Conservation (phyloP, 139 green algal species). For the Coelastrella sp. region DNA sequence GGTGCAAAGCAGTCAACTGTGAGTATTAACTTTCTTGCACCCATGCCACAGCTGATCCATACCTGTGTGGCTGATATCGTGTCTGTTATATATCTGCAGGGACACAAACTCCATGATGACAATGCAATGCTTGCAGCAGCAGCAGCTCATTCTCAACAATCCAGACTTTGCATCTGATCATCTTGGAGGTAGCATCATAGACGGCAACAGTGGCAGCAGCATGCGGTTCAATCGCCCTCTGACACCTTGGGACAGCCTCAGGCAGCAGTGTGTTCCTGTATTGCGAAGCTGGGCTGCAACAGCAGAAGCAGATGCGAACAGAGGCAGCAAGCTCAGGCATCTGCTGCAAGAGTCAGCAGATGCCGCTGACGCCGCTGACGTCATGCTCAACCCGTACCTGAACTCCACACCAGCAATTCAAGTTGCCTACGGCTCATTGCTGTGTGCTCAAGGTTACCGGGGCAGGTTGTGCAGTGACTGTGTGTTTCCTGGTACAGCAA, state of each 20-base stretch:
- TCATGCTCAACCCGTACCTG: neutral
- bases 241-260: neutral
- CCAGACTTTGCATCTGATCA: neutral
- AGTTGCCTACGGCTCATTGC: neutral
- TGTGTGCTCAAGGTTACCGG: conserved; percentile 12
- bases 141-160: conserved; percentile 25
- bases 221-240: neutral
- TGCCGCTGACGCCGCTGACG: neutral
- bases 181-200: neutral
- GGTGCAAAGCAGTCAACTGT: too few species aligned
- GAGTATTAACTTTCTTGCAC: neutral
- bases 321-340: neutral
- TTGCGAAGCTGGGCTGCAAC: neutral
- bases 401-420: neutral
- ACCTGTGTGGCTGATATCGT: neutral
- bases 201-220: neutral
- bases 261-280: neutral
- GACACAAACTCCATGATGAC: neutral
- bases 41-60: too few species aligned
- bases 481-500: neutral
- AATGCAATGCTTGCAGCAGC: conserved; percentile 36
- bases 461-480: conserved; percentile 12
- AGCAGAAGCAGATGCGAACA: neutral
- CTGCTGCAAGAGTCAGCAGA: neutral
- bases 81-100: conserved; percentile 1